phyloP scores from a whole-genome alignment of 1,284 basidiomycete species.

The Ceratobasidium sp. region DNA sequence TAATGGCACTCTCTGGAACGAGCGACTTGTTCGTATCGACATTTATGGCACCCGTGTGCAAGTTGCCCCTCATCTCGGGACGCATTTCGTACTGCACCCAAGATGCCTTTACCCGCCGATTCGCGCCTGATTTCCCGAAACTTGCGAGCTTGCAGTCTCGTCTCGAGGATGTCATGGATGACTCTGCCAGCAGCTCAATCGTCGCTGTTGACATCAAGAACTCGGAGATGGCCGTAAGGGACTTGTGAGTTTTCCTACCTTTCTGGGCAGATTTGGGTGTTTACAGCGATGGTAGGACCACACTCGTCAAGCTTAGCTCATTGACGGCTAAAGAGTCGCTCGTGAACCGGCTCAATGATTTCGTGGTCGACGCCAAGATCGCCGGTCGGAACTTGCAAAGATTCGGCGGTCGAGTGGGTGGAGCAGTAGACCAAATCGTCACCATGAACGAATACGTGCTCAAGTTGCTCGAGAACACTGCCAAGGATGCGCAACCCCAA shows the following conservation, averaged over 20 bases:
- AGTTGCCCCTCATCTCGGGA: conserved; percentile 12
- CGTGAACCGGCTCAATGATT: conserved; percentile 23
- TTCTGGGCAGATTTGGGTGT: neutral
- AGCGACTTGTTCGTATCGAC: conserved; percentile 6
- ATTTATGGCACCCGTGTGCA: conserved; percentile 24
- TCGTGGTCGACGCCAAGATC: conserved; percentile 31
- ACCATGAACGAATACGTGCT: conserved; percentile 38
- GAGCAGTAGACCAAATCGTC: conserved; percentile 39
- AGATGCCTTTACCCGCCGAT: neutral
- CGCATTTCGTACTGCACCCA: conserved; percentile 15
- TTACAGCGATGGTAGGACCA: conserved; percentile 7
- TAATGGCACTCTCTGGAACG: conserved; percentile 20
- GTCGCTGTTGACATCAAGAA: conserved; percentile 36
- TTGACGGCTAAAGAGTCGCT: conserved; percentile 37
- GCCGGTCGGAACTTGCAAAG: conserved; percentile 38
- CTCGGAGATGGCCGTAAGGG: conserved; percentile 37
- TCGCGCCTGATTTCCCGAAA: conserved; percentile 37
- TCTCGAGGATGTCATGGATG: conserved; percentile 35
- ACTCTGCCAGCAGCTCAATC: conserved; percentile 22
- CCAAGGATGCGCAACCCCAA: conserved; percentile 1
- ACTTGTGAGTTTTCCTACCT: conserved; percentile 19
- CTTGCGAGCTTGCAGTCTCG: conserved; percentile 29
- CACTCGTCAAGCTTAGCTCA: conserved; percentile 34
- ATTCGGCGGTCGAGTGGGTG: conserved; percentile 39
- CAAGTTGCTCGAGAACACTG: conserved; percentile 26